Percentiles rank a stretch among this genome's conserved stretches.
phyloP scores from a whole-genome alignment of 78 protist species.

The Cavenderia fasciculata region DNA sequence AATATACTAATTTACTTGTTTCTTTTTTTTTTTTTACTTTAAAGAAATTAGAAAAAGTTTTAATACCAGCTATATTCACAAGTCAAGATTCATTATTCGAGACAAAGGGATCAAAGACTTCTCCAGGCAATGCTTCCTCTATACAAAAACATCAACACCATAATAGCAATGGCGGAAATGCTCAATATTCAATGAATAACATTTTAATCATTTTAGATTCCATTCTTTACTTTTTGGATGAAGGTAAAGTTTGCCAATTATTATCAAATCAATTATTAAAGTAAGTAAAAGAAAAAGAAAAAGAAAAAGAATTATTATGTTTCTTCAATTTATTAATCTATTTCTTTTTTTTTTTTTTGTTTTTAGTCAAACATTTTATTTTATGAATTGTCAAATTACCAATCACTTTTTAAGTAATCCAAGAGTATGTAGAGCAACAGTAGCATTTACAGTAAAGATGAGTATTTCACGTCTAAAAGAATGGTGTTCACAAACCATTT shows the following conservation, averaged over 20 bases:
- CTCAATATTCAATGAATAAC: constrained; percentile 1
- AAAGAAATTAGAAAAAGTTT: constrained; percentile 36
- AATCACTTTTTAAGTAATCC: constrained; percentile 35
- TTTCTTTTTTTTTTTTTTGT: background rate
- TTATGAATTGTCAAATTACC: constrained; percentile 68
- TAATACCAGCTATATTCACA: constrained; percentile 36
- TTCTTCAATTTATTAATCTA: no score
- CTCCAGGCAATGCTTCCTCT: background rate
- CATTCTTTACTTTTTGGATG: constrained; percentile 9
- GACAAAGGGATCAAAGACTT: background rate
- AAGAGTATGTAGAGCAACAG: constrained; percentile 42
- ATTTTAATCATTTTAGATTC: constrained; percentile 6
- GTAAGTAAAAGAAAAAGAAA: background rate
- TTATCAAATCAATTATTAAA: constrained; percentile 51
- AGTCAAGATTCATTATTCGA: no score
- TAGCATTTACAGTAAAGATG: constrained; percentile 65
- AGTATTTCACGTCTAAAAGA: constrained; percentile 64
- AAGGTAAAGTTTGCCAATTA: constrained; percentile 34
- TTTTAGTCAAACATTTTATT: constrained; percentile 42
- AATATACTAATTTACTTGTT: background rate
- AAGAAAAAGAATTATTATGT: no score
- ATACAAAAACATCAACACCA: background rate
- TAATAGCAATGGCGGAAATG: background rate
- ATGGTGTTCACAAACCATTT: constrained; percentile 54
- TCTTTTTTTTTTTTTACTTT: background rate